Base-by-base conservation (phyloP, 768 basidiomycete genomes). In the Trametes elegans region DNA sequence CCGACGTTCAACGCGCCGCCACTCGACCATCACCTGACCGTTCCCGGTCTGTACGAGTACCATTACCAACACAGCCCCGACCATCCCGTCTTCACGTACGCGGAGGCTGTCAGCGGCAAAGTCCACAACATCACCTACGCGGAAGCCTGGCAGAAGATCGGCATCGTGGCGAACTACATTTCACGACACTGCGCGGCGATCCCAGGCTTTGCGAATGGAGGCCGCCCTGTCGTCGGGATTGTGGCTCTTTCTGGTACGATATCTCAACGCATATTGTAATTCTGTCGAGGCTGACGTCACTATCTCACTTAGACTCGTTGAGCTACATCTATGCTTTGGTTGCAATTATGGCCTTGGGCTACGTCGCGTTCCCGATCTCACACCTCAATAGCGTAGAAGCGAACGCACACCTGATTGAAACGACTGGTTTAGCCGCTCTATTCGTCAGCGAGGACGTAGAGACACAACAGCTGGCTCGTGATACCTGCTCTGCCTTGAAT, bases 21-120 rank as follows among this genome's bases (percentile, higher is more conserved):
- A 1, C 58, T 74, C 7, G 68, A 73, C 49, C 67, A 69, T 26
- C 64, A 64, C 10, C 49, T 74, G 2, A 66, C 67, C 0, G 29
- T 75, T 0, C 68, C 71, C 2, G 62, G 74, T 42, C 43, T 75
- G 13, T 70, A 67, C 38, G 74, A 75, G 47, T 75, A 65, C 63
- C 68, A 76, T 44, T 48, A 54, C 2, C 39, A 63, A 21, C 58
- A 73, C 50, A 65, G 59, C 18, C 65, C 70, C 1, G 49, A 65
- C 16, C 73, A 76, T 50, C 67, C 68, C 11, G 44, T 71, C n/a
- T 74, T 70, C 46, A 50, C 61, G 9, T 71, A 60, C 48, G 56
- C 52, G 1, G 51, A 63, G 5, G 56, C 56, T 1, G 58, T 60
- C 51, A 64, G 47, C 4, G 23, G 54, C 11, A 6, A 34, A 0